A percentile compares a stretch with the other conserved stretches of the same genome.
Conservation (phyloP, 805 yeast genomes). For the Pichia manshurica region DNA sequence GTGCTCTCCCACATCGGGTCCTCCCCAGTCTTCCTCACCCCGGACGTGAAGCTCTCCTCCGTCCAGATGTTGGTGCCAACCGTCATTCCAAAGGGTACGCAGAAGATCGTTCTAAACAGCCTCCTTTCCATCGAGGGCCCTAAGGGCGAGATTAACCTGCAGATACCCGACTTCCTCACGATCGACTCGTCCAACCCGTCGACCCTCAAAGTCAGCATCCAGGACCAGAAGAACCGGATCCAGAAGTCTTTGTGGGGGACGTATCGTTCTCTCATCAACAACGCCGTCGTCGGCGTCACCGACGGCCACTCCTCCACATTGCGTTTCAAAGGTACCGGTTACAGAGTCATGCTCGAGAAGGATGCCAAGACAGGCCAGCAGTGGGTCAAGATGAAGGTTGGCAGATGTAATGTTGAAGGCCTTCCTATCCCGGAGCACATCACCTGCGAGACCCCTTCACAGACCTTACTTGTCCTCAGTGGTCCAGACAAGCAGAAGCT, state of each 20-base stretch:
- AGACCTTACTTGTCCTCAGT: conserved; percentile 78
- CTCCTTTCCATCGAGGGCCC: conserved; percentile 69
- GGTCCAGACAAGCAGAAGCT: conserved; percentile 88
- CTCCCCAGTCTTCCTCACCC: conserved; percentile 63
- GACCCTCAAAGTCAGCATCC: conserved; percentile 31
- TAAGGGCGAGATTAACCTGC: conserved; percentile 56
- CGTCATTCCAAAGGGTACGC: conserved; percentile 61
- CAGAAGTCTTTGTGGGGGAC: conserved; percentile 97
- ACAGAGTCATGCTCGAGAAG: conserved; percentile 72
- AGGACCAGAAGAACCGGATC: conserved; percentile 55
- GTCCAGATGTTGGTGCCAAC: conserved; percentile 50
- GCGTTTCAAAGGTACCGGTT: conserved; percentile 94
- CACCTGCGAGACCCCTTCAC: conserved; percentile 70
- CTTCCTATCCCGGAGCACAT: conserved; percentile 73
- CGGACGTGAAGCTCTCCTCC: conserved; percentile 48
- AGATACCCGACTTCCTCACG: conserved; percentile 67
- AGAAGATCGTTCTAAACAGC: conserved; percentile 51
- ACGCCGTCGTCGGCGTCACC: conserved; percentile 78
- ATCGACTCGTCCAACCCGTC: conserved; percentile 31
- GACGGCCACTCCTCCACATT: conserved; percentile 89
- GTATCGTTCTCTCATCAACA: conserved; percentile 67
- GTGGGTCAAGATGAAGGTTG: conserved; percentile 74
- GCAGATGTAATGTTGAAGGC: conserved; percentile 77
- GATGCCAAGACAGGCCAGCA: conserved; percentile 42
- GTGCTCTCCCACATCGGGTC: conserved; percentile 70